A percentile compares a stretch with the other conserved stretches of the same genome.
These are phyloP conservation scores for Hyphopichia burtonii DNA, from an alignment of 1,139 yeast genomes.

Conservation along the genomic window DNA sequence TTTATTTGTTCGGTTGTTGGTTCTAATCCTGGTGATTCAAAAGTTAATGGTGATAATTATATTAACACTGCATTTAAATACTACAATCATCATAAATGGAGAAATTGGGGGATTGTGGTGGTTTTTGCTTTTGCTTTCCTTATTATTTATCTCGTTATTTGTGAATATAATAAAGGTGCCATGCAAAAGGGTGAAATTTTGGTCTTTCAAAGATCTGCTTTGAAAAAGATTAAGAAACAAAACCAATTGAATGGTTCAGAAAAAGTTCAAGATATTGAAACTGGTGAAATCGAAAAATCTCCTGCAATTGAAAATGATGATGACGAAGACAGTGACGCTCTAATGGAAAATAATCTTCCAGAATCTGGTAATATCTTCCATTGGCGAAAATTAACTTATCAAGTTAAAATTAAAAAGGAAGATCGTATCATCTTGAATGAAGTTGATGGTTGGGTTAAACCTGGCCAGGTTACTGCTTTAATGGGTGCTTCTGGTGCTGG, in stretches of 20 bases:
- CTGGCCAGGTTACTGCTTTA: constrained; percentile 30
- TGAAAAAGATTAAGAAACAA: constrained; percentile 23
- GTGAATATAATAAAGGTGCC: constrained; percentile 70
- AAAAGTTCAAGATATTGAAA: constrained; percentile 7
- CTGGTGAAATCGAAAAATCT: constrained; percentile 4
- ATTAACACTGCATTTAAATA: constrained; percentile 43
- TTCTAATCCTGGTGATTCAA: constrained; percentile 48
- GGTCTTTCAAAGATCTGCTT: constrained; percentile 49
- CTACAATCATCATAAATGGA: constrained; percentile 60
- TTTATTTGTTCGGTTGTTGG: constrained; percentile 59
- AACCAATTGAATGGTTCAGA: not conserved
- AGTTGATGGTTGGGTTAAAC: constrained; percentile 28
- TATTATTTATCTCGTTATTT: constrained; percentile 51
- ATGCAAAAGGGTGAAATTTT: constrained; percentile 83
- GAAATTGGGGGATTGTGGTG: constrained; percentile 66
- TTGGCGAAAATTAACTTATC: constrained; percentile 45
- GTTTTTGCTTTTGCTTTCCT: constrained; percentile 59
- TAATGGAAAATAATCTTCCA: constrained; percentile 7
- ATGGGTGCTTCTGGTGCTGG: constrained; percentile 40
- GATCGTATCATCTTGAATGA: constrained; percentile 37
- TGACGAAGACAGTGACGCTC: not conserved
- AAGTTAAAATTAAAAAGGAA: constrained; percentile 57
- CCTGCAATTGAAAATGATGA: not conserved
- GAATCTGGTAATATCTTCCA: constrained; percentile 24
- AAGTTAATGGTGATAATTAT: constrained; percentile 56